A percentile compares a stretch with the other conserved stretches of the same genome.
phyloP scores from a whole-genome alignment of 2,329 filamentous ascomycete species.

The Blumeria hordei region DNA sequence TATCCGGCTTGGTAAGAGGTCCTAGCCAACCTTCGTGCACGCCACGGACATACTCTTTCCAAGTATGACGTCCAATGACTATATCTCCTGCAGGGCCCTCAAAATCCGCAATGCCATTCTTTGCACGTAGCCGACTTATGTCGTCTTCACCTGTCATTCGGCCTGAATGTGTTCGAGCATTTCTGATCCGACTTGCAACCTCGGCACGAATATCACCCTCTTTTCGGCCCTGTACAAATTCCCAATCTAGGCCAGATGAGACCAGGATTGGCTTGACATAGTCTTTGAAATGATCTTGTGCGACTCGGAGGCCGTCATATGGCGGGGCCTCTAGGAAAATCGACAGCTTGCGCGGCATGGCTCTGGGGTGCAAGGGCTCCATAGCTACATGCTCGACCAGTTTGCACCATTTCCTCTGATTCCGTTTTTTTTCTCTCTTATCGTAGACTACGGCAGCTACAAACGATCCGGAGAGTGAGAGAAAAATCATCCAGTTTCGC shows the following conservation, averaged over 20 bases:
- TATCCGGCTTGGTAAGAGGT: conserved; percentile 40
- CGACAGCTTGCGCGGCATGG: conserved; percentile 62
- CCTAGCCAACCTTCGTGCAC: conserved; percentile 93
- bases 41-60: conserved; percentile 92
- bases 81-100: conserved; percentile 60
- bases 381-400: conserved; percentile 65
- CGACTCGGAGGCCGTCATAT: conserved; percentile 56
- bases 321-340: conserved; percentile 72
- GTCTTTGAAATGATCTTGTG: conserved; percentile 89
- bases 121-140: conserved; percentile 37
- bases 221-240: conserved; percentile 74
- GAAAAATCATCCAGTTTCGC: conserved; percentile 94
- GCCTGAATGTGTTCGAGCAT: conserved; percentile 27
- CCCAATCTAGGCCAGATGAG: conserved; percentile 79
- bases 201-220: conserved; percentile 83
- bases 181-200: conserved; percentile 65
- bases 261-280: conserved; percentile 87
- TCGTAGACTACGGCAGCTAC: conserved; percentile 73
- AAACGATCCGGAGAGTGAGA: conserved; percentile 53
- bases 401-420: conserved; percentile 66
- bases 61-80: conserved; percentile 72
- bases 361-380: conserved; percentile 45
- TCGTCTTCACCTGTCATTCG: conserved; percentile 23
- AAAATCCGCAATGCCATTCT: conserved; percentile 44
- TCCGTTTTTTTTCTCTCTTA: conserved; percentile 65